Evolutionary conservation across 176 grass and related monocot species (phyloP), one percentile per base, ranked within the genome.

Genomic region (Canna indica): DNA sequence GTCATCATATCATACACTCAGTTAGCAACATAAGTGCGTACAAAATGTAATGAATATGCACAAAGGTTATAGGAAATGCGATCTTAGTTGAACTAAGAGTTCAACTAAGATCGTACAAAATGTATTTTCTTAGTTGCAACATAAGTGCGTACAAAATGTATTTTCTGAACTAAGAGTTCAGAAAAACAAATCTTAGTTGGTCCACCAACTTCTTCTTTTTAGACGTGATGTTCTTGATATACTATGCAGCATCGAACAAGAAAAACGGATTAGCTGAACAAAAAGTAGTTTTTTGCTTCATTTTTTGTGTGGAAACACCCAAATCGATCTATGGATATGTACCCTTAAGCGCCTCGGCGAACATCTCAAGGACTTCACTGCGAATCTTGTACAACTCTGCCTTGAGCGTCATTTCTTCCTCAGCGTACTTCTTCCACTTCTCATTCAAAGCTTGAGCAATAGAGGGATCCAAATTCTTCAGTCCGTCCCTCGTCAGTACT

Each of bases 381-480:
- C 14, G 7, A 9, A 31, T 24, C 27, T 62, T 32, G 0, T 13
- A 27, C 54, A 22, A 45, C 5, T 61, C 27, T 8, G 39, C 7
- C 3, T 63, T 24, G 36, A 29, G 38, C 36, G 60, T 74, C 57
- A 75, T 62, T 15, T 61, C 58, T 24, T 62, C 39, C 5, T 25
- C 54, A 8, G 32, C 15, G 5, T 30, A 25, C 56, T 46, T 62
- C 56, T 24, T 75, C 38, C 57, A 75, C 28, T 63, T 62, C 36
- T 46, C 57, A 13, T 75, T 57, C 38, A 75, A 44, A 45, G 56
- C 53, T 17, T n/a, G 46, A 2, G 58, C 56, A 56, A 63, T 75
- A 4, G 56, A 31, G 17, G 57, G 72, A 31, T 63, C 28, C 36
- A 75, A 6, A 17, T 22, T 28, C 25, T 47, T 75, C 36, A 75